Evolutionary conservation across 352 stramenopile genomes (phyloP).

Genomic region (Globisporangium barbulae): DNA sequence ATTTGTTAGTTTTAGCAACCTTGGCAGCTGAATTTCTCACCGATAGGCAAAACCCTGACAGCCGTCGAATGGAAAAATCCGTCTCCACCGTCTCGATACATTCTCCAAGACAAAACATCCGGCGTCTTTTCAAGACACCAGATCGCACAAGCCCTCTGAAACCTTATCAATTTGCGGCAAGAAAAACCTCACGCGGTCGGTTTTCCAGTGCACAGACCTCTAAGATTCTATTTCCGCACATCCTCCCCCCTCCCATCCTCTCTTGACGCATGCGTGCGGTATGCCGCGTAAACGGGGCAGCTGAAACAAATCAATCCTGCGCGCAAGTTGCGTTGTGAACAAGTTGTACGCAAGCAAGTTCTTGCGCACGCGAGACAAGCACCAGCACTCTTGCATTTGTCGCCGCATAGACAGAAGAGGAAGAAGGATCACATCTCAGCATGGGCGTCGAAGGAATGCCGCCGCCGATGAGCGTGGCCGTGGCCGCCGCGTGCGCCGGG

Average conservation of each 20-base stretch:
- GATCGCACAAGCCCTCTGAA: neutral
- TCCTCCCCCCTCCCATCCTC: neutral
- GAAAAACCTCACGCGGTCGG: neutral
- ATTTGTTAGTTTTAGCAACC: neutral
- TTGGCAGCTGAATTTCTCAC: neutral
- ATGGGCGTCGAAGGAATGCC: constrained; percentile 21
- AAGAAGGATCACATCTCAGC: neutral
- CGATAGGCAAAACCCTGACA: neutral
- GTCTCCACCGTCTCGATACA: neutral
- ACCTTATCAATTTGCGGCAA: neutral
- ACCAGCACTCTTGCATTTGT: constrained; percentile 1
- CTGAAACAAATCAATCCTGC: neutral
- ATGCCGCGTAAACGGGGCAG: neutral
- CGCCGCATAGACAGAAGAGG: neutral
- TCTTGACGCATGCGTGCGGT: neutral
- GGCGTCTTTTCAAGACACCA: neutral
- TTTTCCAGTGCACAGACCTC: neutral
- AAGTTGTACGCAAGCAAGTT: neutral
- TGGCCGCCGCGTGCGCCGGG: neutral
- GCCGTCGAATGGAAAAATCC: neutral
- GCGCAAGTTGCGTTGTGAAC: too few relatives aligned
- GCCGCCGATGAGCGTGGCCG: constrained; percentile 1
- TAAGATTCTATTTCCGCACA: neutral
- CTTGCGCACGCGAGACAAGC: neutral
- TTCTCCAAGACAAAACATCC: neutral